Conservation (phyloP, 2,329 filamentous ascomycete species). For the Nothophoma quercina region DNA sequence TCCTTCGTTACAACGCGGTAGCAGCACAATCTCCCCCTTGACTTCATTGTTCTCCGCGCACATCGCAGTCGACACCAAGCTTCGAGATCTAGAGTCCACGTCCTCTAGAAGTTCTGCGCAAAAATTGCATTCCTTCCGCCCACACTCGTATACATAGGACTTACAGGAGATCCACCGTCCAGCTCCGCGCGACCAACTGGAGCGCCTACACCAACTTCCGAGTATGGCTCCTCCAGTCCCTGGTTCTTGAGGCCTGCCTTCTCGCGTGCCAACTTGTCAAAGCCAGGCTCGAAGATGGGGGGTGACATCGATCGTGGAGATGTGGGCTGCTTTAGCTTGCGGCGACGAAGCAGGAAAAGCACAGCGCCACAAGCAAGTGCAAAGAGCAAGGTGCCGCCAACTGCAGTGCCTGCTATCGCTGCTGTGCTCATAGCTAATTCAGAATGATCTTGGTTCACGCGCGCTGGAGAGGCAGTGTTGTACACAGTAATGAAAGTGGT, state of each 20-base stretch:
- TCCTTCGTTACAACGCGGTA: no score
- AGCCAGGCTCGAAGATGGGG: neutral
- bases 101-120: conserved; percentile 3
- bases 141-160: neutral
- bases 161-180: conserved; percentile 1
- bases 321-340: neutral
- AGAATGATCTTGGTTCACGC: neutral
- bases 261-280: neutral
- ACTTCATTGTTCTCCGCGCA: no score
- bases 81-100: neutral
- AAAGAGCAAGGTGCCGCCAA: conserved; percentile 20
- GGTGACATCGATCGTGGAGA: neutral
- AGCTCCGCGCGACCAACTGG: conserved; percentile 2
- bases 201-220: neutral
- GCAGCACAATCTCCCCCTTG: no score
- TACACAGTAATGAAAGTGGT: neutral
- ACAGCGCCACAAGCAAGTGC: conserved; percentile 15
- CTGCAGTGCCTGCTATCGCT: conserved; percentile 27
- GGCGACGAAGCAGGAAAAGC: conserved; percentile 22
- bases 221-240: neutral
- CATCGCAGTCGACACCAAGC: no score
- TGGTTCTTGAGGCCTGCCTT: neutral
- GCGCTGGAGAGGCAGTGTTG: neutral
- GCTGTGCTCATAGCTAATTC: conserved; percentile 8
- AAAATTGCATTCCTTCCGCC: conserved; percentile 1